Percentiles rank a stretch among this genome's conserved stretches.
phyloP scores from a whole-genome alignment of 345 rosid genomes.

The Cardamine occulta region DNA sequence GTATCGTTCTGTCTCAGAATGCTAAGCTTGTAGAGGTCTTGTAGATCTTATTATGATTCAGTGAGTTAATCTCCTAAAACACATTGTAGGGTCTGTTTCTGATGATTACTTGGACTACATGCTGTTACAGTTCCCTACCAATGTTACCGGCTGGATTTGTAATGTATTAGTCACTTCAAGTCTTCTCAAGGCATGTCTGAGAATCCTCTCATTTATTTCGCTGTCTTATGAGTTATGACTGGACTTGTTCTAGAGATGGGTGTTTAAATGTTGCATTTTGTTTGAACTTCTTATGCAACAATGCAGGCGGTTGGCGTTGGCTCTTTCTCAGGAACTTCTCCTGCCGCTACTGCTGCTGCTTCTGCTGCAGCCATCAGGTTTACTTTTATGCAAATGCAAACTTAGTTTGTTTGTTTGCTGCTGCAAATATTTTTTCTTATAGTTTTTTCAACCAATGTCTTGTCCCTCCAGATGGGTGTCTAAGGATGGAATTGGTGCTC shows the following conservation, averaged over 20 bases:
- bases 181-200: constrained; percentile 81
- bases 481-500: constrained; percentile 97
- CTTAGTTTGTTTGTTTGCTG: constrained; percentile 20
- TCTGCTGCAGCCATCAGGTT: constrained; percentile 71
- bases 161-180: constrained; percentile 89
- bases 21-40: not conserved
- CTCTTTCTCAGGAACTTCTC: constrained; percentile 78
- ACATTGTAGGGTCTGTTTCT: constrained; percentile 78
- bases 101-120: constrained; percentile 93
- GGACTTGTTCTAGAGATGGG: not conserved
- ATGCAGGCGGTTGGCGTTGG: constrained; percentile 93
- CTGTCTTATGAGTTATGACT: constrained; percentile 1
- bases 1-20: constrained; percentile 8
- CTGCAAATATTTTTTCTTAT: not conserved
- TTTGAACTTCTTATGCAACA: constrained; percentile 1
- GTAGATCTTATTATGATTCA: not conserved
- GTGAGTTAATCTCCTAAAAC: constrained; percentile 6
- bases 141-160: constrained; percentile 96
- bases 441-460: not conserved
- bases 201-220: not conserved
- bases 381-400: not conserved
- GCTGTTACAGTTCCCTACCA: constrained; percentile 92
- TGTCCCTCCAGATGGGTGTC: constrained; percentile 87
- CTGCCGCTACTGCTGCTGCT: constrained; percentile 97
- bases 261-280: not conserved